Conservation (phyloP, 2,329 filamentous ascomycete species). For the Triangularia setosa region DNA sequence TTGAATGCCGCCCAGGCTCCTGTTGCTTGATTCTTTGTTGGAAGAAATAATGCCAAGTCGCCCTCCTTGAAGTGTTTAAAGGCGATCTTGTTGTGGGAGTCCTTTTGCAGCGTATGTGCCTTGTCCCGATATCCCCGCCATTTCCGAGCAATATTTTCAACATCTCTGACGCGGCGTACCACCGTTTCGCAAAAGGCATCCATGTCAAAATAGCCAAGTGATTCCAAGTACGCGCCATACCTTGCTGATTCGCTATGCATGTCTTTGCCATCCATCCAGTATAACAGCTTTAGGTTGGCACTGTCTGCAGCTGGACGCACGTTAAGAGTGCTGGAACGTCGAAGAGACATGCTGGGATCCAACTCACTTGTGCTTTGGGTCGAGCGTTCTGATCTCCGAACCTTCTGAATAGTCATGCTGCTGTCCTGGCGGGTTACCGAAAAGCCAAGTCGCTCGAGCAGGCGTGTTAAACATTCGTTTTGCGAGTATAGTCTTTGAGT, state of each 20-base stretch:
- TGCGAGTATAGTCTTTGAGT: constrained; percentile 79
- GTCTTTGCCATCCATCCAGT: constrained; percentile 74
- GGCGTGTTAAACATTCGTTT: constrained; percentile 75
- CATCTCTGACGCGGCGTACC: constrained; percentile 85
- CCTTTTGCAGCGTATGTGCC: constrained; percentile 72
- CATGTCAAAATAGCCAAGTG: constrained; percentile 74
- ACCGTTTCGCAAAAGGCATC: constrained; percentile 82
- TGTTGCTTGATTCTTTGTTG: constrained; percentile 88
- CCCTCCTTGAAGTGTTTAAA: constrained; percentile 96
- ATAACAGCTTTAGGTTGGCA: constrained; percentile 67
- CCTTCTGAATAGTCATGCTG: constrained; percentile 70
- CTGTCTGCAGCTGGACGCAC: constrained; percentile 56
- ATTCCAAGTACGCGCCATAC: constrained; percentile 70
- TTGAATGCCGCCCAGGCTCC: constrained; percentile 99
- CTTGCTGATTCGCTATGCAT: constrained; percentile 64
- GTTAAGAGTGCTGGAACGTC: constrained; percentile 50
- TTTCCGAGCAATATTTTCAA: constrained; percentile 88
- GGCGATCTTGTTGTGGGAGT: constrained; percentile 92
- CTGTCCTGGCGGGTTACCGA: constrained; percentile 70
- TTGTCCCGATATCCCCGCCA: constrained; percentile 86
- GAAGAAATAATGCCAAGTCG: constrained; percentile 88
- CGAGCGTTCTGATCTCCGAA: constrained; percentile 57
- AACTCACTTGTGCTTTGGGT: constrained; percentile 54
- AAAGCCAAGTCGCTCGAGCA: constrained; percentile 85
- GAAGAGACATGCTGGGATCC: constrained; percentile 51